Conservation (phyloP, 441 rosid species). For the Theobroma grandiflorum region DNA sequence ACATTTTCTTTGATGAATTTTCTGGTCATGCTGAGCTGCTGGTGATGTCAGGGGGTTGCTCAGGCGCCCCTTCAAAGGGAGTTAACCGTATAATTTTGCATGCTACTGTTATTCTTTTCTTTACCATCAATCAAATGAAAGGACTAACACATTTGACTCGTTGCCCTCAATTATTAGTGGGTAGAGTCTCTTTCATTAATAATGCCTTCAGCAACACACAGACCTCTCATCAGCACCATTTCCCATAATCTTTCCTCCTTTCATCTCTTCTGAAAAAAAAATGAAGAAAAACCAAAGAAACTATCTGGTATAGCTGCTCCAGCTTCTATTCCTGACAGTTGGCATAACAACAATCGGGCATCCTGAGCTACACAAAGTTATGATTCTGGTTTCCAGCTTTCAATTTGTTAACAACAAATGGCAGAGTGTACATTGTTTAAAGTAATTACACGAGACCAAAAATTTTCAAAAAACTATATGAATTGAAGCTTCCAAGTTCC, state of each 20-base stretch:
- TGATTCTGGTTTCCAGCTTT: neutral
- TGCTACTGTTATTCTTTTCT: neutral
- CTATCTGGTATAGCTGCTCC: neutral
- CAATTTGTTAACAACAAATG: constrained; percentile 4
- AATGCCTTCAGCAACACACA: constrained; percentile 12
- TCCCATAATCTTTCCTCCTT: neutral
- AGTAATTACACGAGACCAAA: neutral
- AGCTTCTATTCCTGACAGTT: constrained; percentile 3
- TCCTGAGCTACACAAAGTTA: neutral
- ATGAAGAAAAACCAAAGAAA: neutral
- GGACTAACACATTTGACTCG: constrained; percentile 16
- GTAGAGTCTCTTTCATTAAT: constrained; percentile 18
- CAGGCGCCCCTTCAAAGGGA: neutral
- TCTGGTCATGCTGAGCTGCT: constrained; percentile 24
- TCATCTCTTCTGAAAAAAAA: neutral
- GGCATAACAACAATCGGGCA: neutral
- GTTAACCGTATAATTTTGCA: constrained; percentile 14
- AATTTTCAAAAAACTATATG: neutral
- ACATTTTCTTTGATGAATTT: neutral
- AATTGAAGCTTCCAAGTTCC: neutral
- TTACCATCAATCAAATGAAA: constrained; percentile 18
- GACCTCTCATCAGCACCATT: neutral
- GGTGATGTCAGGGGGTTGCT: constrained; percentile 16
- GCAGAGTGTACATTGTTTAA: neutral
- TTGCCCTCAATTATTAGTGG: constrained; percentile 28